phyloP scores from a whole-genome alignment of 495 filamentous ascomycete species.

The Apodospora peruviana region DNA sequence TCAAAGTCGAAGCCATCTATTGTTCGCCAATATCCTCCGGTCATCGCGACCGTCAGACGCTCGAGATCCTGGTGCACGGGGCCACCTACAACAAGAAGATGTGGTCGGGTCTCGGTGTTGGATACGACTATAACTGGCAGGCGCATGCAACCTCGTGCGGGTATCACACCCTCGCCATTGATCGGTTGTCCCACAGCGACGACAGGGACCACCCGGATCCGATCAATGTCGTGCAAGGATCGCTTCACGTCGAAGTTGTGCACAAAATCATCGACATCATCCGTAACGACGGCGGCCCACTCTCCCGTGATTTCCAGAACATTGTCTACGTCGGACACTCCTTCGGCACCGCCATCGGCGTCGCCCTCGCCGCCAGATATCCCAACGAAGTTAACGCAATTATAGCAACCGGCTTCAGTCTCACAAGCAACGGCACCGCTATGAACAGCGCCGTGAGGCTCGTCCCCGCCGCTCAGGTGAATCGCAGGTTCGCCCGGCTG shows the following conservation, averaged over 20 bases:
- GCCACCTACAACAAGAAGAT: slow-evolving; percentile 12
- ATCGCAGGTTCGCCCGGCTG: not conserved
- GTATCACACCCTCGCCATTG: slow-evolving; percentile 6
- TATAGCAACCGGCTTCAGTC: not conserved
- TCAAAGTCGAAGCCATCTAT: not conserved
- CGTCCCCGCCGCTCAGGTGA: not conserved
- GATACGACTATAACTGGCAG: slow-evolving; percentile 7
- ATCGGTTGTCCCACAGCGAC: slow-evolving; percentile 1
- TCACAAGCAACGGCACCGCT: not conserved
- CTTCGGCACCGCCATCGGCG: not conserved
- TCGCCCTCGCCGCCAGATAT: not conserved
- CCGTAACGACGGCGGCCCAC: not conserved
- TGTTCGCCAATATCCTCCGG: not conserved
- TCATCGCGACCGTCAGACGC: slow-evolving; percentile 1
- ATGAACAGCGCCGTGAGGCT: not conserved
- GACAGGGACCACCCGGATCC: not conserved
- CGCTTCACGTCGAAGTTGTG: not conserved
- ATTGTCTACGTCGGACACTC: not conserved
- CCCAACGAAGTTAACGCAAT: not conserved
- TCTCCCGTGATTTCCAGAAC: not conserved
- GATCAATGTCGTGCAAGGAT: not conserved
- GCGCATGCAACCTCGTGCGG: slow-evolving; percentile 1
- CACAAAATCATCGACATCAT: not conserved
- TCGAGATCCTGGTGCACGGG: slow-evolving; percentile 15
- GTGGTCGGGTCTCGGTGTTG: slow-evolving; percentile 6